Conservation (phyloP, 108 stramenopile species). For the Nitzschia palea region DNA sequence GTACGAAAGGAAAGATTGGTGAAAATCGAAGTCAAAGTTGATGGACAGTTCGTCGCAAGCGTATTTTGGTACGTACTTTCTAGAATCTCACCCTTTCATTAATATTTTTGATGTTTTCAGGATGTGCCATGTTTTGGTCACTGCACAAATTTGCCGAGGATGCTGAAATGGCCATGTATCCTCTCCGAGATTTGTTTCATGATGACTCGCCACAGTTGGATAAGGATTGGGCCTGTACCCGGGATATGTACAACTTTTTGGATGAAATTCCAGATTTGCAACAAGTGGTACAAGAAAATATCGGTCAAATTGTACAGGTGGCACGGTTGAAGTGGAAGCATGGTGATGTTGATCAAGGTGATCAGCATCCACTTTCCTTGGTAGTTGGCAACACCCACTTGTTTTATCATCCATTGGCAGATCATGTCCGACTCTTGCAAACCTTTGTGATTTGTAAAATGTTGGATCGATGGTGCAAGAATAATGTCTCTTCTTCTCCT, state of each 20-base stretch:
- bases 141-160: slow-evolving; percentile 43
- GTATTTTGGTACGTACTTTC: too few species aligned
- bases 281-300: slow-evolving; percentile 37
- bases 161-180: slow-evolving; percentile 25
- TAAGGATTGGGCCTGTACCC: slow-evolving; percentile 43
- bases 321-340: slow-evolving; percentile 34
- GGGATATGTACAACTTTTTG: slow-evolving; percentile 39
- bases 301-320: slow-evolving; percentile 60
- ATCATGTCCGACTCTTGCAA: slow-evolving; percentile 67
- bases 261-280: slow-evolving; percentile 37
- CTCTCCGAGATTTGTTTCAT: slow-evolving; percentile 49
- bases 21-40: background rate
- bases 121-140: slow-evolving; percentile 71
- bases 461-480: slow-evolving; percentile 35
- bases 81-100: too few species aligned
- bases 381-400: slow-evolving; percentile 71
- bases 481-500: too few species aligned
- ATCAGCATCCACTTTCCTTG: slow-evolving; percentile 12
- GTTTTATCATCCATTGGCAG: slow-evolving; percentile 69
- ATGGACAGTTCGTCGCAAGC: too few species aligned
- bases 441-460: slow-evolving; percentile 43
- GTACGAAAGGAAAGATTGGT: slow-evolving; percentile 10
- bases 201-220: slow-evolving; percentile 18
- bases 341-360: background rate
- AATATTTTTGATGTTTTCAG: slow-evolving; percentile 27